These are phyloP conservation scores for Casuarina cunninghamiana DNA, from an alignment of 306 rosid genomes.

Conservation along the genomic window DNA sequence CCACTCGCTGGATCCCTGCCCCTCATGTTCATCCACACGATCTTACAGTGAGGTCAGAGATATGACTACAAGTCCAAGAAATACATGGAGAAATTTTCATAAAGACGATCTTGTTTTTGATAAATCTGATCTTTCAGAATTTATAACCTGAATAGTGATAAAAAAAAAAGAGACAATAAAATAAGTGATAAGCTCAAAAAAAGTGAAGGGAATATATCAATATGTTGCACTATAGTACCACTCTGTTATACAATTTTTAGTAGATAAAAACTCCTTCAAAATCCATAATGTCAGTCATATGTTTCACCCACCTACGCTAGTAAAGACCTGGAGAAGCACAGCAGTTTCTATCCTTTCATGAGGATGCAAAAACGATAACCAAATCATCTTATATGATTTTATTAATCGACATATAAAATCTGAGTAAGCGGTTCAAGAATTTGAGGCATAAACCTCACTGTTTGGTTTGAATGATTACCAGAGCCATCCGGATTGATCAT, in stretches of 20 bases:
- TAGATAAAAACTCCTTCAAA: neutral
- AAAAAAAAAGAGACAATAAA: neutral
- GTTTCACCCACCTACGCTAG: neutral
- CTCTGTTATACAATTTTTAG: neutral
- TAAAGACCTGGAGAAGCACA: neutral
- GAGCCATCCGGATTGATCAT: conserved; percentile 98
- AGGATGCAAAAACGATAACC: neutral
- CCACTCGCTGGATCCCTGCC: too few relatives aligned
- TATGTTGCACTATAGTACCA: neutral
- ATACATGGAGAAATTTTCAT: neutral
- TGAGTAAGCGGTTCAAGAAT: neutral
- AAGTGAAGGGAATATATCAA: neutral
- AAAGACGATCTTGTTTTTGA: neutral
- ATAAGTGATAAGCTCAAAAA: neutral
- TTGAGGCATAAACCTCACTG: conserved; percentile 66
- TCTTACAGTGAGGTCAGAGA: neutral
- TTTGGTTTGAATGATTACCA: conserved; percentile 86
- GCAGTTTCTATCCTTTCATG: neutral
- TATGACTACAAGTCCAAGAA: neutral
- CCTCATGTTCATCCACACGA: too few relatives aligned
- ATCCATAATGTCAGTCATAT: neutral
- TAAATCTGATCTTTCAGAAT: neutral
- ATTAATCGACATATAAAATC: neutral
- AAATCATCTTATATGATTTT: neutral
- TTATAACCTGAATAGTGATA: neutral